Evolutionary conservation across 2,329 filamentous ascomycete genomes (phyloP), one percentile per base, ranked within the genome.

Genomic region (Calycina herbarum): DNA sequence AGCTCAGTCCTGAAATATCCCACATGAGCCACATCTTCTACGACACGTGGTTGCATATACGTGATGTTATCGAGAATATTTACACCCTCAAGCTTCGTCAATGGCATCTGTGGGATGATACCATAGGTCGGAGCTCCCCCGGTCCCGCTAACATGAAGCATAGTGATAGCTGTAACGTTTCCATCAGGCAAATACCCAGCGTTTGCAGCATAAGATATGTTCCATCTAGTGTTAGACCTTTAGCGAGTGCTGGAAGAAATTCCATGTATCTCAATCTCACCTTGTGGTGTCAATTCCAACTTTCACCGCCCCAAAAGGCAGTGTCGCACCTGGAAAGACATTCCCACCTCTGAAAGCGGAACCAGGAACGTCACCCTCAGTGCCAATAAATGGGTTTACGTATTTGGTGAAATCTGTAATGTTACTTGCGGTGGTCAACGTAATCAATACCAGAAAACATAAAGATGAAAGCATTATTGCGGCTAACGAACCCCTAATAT

Each of bases 61-160:
- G 54, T 57, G 2, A 66, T 76, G 17, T 86, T 81, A 69, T 85
- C 83, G 1, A 80, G 77, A 8, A 86, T 73, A 48, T 38, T 24
- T 1, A 40, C n/a, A 5, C 29, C 24, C 5, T 82, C 66, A 0
- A 69, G 75, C 1, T 74, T 76, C 8, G 84, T 73, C 5, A 33
- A 35, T 0, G 81, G 82, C 73, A 84, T 78, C 66, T 83, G 82
- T 0, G 81, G 77, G 40, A 83, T 79, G 3, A 86, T 78, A 0
- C 85, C 85, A 65, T 88, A 88, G 64, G 85, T 87, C 0, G 85
- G 83, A 10, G 81, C 81, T 0, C 86, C 86, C 15, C 85, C 86
- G 0, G 84, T 88, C 0, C 84, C 84, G 62, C 24, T 57, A 17
- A 59, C 38, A 20, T 63, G 56, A 24, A 59, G 57, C 54, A 63